Evolutionary conservation across 1,139 yeast genomes (phyloP).

Genomic region (Saccharomycopsis hybrid): DNA sequence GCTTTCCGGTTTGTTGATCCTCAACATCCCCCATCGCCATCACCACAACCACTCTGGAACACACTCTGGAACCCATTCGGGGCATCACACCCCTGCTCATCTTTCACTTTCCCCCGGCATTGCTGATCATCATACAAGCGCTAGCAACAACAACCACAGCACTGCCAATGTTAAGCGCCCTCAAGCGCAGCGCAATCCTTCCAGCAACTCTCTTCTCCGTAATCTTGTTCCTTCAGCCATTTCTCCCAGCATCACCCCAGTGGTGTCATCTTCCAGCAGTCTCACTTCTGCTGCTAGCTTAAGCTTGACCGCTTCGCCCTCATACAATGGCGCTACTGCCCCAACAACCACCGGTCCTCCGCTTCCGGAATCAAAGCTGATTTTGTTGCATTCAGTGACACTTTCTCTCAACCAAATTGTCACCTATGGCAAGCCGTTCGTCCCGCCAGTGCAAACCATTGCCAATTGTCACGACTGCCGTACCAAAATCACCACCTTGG

Average conservation of each 20-base stretch:
- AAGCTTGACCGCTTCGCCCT: not conserved
- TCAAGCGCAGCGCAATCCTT: too few species aligned
- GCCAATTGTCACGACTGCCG: constrained; percentile 54
- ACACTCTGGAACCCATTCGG: too few species aligned
- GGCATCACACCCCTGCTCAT: too few species aligned
- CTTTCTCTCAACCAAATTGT: constrained; percentile 67
- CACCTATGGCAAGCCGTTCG: constrained; percentile 57
- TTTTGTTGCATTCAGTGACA: constrained; percentile 25
- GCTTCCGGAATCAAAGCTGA: not conserved
- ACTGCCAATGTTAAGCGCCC: too few species aligned
- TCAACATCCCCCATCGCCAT: constrained; percentile 23
- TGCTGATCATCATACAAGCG: too few species aligned
- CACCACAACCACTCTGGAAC: constrained; percentile 6
- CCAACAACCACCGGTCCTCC: constrained; percentile 4
- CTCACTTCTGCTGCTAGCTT: constrained; percentile 6
- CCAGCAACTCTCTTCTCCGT: too few species aligned
- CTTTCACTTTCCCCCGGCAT: too few species aligned
- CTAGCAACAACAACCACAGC: too few species aligned
- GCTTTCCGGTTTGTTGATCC: constrained; percentile 61
- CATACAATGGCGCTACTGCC: not conserved
- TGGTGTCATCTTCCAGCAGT: not conserved
- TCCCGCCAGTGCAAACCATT: constrained; percentile 46
- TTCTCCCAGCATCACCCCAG: not conserved
- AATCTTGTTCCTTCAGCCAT: too few species aligned
- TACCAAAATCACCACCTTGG: constrained; percentile 50